These are phyloP conservation scores for Speleostelium caveatum DNA, from an alignment of 78 protist genomes.

Conservation along the genomic window DNA sequence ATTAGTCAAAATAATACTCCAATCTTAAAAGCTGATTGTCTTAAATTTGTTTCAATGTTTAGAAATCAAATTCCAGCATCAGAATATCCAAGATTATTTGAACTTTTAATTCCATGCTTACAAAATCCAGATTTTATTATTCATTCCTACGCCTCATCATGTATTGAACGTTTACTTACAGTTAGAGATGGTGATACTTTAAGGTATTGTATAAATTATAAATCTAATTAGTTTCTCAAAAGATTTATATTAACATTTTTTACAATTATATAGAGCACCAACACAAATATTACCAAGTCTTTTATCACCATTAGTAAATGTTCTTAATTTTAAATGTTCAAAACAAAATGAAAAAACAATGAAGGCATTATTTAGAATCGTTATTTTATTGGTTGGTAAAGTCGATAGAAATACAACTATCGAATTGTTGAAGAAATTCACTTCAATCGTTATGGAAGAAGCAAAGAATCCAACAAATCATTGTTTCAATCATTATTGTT, in stretches of 20 bases:
- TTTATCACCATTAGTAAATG: slow-evolving; percentile 74
- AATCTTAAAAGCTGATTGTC: slow-evolving; percentile 91
- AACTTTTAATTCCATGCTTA: slow-evolving; percentile 46
- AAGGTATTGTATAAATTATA: not conserved
- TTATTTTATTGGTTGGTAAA: slow-evolving; percentile 16
- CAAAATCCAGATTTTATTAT: slow-evolving; percentile 72
- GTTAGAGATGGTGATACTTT: slow-evolving; percentile 57
- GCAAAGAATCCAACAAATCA: slow-evolving; percentile 94
- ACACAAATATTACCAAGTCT: slow-evolving; percentile 16
- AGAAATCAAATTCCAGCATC: slow-evolving; percentile 74
- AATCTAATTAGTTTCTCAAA: not conserved
- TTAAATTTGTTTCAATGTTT: slow-evolving; percentile 93
- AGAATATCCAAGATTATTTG: slow-evolving; percentile 32
- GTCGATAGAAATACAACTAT: slow-evolving; percentile 3
- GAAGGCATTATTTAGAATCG: slow-evolving; percentile 46
- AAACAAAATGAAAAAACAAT: slow-evolving; percentile 85
- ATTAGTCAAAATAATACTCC: slow-evolving; percentile 17
- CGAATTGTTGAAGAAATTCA: slow-evolving; percentile 31
- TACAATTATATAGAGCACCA: slow-evolving; percentile 19
- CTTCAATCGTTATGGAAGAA: slow-evolving; percentile 64
- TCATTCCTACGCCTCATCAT: slow-evolving; percentile 91
- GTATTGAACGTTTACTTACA: slow-evolving; percentile 87
- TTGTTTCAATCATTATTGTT: slow-evolving; percentile 93
- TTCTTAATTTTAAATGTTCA: slow-evolving; percentile 31
- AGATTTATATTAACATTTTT: not conserved